phyloP scores from a whole-genome alignment of 805 yeast genomes.

The Alloascoidea africana region DNA sequence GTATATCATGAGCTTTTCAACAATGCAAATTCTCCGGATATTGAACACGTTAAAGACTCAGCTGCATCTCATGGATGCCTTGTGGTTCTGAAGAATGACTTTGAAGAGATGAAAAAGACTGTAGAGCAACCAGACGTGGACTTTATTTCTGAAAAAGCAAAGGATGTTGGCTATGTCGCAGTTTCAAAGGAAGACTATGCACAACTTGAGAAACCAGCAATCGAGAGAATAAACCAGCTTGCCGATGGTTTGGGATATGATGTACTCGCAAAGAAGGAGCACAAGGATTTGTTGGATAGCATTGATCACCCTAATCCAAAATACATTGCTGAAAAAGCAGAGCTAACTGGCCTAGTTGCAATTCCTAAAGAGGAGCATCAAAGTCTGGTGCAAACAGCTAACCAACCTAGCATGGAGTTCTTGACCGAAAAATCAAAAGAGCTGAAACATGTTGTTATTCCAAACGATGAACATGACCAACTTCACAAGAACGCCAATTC shows the following conservation, averaged over 20 bases:
- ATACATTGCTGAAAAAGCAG: conserved; percentile 18
- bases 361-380: conserved; percentile 12
- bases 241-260: neutral
- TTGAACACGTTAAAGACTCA: neutral
- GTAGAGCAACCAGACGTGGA: conserved; percentile 7
- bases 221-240: neutral
- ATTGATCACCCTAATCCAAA: conserved; percentile 6
- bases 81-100: neutral
- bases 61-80: neutral
- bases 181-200: neutral
- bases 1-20: conserved; percentile 12
- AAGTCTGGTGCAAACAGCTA: conserved; percentile 12
- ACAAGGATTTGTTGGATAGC: neutral
- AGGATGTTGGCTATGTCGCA: conserved; percentile 1
- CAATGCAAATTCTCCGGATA: conserved; percentile 7
- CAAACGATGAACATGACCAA: no score
- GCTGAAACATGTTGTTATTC: conserved; percentile 2
- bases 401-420: conserved; percentile 6
- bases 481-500: no score
- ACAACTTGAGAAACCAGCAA: neutral
- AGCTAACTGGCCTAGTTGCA: conserved; percentile 15
- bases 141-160: conserved; percentile 3
- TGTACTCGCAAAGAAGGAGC: neutral
- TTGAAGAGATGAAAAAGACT: conserved; percentile 7
- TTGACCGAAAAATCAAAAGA: conserved; percentile 7